Base-by-base conservation (phyloP, 306 rosid genomes). In the Casuarina glauca region DNA sequence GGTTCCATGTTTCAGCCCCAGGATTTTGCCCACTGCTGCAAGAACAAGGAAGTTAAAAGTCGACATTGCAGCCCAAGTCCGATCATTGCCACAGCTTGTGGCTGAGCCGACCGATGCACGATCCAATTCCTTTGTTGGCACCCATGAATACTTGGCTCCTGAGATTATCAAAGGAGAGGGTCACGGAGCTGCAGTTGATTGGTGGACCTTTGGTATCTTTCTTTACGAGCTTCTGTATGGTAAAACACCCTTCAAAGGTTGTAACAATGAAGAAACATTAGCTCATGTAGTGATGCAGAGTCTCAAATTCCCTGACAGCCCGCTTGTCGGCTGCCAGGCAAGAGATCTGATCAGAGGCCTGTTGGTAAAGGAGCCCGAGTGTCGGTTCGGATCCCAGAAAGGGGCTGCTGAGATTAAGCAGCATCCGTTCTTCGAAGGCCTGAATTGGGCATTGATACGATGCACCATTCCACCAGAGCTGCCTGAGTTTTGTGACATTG, bases 171-270 rank as follows among this genome's bases (percentile, higher is more conserved):
- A 89, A 89, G 97, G 94, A 53, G 93, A 89, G 64, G 97, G 97
- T 46, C 97, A 93, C 17, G 97, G 97, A 49, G 96, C 96, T 44
- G 97, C 97, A 6, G 97, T 93, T 72, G 97, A 93, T 83, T 93
- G 97, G 97, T 93, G 97, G 97, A 93, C 97, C 1, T 89, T 90
- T 73, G 97, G 97, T n/a, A 86, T 93, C 72, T 93, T 93, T 67
- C 96, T 93, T 26, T 93, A 90, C 43, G 97, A 93, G 84, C 94
- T 93, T 75, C 79, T 93, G 55, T 93, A 86, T 9, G 96, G 97
- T 6, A 88, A 81, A 78, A 93, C 97, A 11, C 97, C 97, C 5
- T 93, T 93, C n/a, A 90, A 90, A 85, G 94, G 97, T 69, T 58
- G 55, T 20, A 86, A 84, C 50, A 90, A 93, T 32, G 97, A 93